A percentile compares a stretch with the other conserved stretches of the same genome.
Conservation (phyloP, 768 basidiomycete species). For the Lactifluus subvellereus region DNA sequence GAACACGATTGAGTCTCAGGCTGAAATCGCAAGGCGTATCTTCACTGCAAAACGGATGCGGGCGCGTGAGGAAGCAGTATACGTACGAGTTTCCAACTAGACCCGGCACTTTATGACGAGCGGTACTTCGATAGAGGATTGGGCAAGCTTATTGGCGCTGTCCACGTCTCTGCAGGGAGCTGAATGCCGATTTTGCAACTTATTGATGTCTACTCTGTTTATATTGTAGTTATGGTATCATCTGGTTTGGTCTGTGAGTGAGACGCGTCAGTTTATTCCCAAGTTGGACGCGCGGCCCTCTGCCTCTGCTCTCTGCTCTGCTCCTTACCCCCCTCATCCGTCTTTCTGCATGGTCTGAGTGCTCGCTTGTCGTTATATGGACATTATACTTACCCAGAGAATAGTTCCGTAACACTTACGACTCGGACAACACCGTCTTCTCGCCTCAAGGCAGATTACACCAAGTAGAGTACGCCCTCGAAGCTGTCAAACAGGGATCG, state of each 20-base stretch:
- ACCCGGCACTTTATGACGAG: neutral
- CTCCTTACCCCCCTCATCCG: neutral
- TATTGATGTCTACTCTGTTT: too few species aligned
- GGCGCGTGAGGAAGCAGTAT: too few species aligned
- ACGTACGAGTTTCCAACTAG: neutral
- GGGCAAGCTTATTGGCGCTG: neutral
- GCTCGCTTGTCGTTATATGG: neutral
- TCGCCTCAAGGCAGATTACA: constrained; percentile 95
- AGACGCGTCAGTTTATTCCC: neutral
- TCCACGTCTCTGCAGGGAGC: neutral
- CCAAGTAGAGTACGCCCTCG: constrained; percentile 97
- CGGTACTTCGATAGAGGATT: constrained; percentile 1
- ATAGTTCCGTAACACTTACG: constrained; percentile 94
- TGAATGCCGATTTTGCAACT: too few species aligned
- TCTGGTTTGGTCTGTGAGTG: too few species aligned
- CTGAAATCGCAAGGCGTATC: too few species aligned
- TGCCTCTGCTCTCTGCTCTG: neutral
- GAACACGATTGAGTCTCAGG: too few species aligned
- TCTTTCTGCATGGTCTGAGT: constrained; percentile 1
- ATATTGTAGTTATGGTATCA: neutral
- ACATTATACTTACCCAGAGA: neutral
- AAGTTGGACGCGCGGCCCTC: constrained; percentile 15
- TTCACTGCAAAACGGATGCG: too few species aligned
- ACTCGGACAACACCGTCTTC: constrained; percentile 97
- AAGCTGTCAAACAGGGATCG: constrained; percentile 99